Base-by-base conservation (phyloP, 164 flowering plant species). In the Amborella trichopoda region DNA sequence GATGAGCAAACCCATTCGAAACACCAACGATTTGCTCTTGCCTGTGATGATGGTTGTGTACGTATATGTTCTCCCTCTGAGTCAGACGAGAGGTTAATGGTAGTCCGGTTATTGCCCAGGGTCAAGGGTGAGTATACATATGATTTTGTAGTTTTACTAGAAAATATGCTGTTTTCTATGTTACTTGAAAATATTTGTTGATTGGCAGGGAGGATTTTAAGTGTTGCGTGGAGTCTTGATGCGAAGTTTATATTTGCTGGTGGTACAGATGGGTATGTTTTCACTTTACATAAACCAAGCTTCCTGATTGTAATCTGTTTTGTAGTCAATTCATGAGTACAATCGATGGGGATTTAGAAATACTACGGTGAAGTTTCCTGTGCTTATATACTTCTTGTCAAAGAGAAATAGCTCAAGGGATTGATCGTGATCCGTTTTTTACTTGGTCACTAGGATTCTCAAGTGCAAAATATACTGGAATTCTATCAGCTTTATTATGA, bases 1-100 rank as follows among this genome's bases (percentile, higher is more conserved):
- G 59, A 55, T 26, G 50, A 57, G 16, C 49, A 68, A 25, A 33
- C 28, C 49, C 11, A 24, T 25, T 30, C 17, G 41, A 58, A 65
- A 53, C 37, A 60, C 65, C 64, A 50, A 11, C 66, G 51, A 19
- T 26, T 88, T 24, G 99, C 95, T 2, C 12, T 88, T 60, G 91
- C 68, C 43, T 85, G 95, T 70, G 99, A 84, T 67, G 95, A 88
- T 80, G 99, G 99, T 20, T 70, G 87, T 61, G 83, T 93, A 39
- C 71, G 89, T 28, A 20, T 88, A 26, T 88, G 75, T 53, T 60
- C 23, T 43, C 64, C 76, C 2, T 44, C 73, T 40, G 85, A 74
- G 19, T 65, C 63, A 13, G 78, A 80, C 55, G 72, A 38, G 17
- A 11, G 67, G 37, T 62, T 85, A 40, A 64, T 51, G 25, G 80